Conservation (phyloP, 768 basidiomycete genomes). For the Lactifluus echinatus region DNA sequence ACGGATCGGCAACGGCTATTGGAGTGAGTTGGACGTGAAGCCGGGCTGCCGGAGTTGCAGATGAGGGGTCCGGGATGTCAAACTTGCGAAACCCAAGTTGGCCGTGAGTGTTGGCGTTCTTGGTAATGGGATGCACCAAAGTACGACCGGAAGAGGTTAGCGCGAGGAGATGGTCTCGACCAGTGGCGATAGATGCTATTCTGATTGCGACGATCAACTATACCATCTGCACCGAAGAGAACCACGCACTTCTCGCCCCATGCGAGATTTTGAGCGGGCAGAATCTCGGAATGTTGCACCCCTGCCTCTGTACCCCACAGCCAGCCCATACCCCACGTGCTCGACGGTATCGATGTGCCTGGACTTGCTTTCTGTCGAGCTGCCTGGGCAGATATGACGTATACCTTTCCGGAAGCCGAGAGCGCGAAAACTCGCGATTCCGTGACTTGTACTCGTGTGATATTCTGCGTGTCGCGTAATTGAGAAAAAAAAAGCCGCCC, state of each 20-base stretch:
- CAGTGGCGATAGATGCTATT: slow-evolving; percentile 65
- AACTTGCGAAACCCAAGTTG: slow-evolving; percentile 76
- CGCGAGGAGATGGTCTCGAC: slow-evolving; percentile 63
- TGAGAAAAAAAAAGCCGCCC: neutral
- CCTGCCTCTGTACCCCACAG: slow-evolving; percentile 44
- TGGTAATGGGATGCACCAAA: slow-evolving; percentile 68
- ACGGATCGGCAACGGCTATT: slow-evolving; percentile 44
- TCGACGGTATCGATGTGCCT: slow-evolving; percentile 35
- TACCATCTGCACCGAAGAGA: neutral
- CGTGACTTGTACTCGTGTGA: slow-evolving; percentile 53
- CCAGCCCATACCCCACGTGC: slow-evolving; percentile 53
- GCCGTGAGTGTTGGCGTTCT: slow-evolving; percentile 67
- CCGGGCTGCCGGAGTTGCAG: slow-evolving; percentile 26
- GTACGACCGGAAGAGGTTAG: slow-evolving; percentile 66
- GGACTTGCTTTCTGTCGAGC: slow-evolving; percentile 37
- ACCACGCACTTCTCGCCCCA: slow-evolving; percentile 57
- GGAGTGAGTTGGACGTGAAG: slow-evolving; percentile 49
- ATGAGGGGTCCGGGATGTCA: slow-evolving; percentile 35
- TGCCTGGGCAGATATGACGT: slow-evolving; percentile 49
- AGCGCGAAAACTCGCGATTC: slow-evolving; percentile 64
- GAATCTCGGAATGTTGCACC: slow-evolving; percentile 54
- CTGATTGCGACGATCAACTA: slow-evolving; percentile 31
- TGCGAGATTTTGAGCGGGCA: slow-evolving; percentile 43
- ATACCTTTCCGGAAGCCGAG: slow-evolving; percentile 68
- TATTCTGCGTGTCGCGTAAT: slow-evolving; percentile 41